Percentiles rank a stretch among this genome's conserved stretches.
Evolutionary conservation across 1,139 yeast genomes (phyloP).

Genomic region (Zygoascus meyerae): DNA sequence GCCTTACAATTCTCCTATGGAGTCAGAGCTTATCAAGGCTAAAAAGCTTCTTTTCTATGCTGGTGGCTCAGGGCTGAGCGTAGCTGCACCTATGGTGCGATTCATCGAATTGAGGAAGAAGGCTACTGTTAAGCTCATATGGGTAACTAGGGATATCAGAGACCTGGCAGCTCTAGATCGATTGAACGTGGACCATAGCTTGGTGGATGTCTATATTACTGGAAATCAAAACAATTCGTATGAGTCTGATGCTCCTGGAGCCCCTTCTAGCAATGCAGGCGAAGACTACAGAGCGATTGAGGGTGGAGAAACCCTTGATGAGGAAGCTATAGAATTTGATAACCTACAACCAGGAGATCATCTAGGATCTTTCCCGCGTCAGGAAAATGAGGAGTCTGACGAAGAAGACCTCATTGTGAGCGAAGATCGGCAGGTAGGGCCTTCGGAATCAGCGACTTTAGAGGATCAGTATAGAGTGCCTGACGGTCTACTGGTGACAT

Average conservation of each 20-base stretch:
- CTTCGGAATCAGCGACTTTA: background rate
- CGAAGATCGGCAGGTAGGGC: background rate
- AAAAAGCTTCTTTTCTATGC: slow-evolving; percentile 56
- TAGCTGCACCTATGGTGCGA: slow-evolving; percentile 51
- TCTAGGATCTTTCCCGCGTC: slow-evolving; percentile 30
- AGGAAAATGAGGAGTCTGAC: slow-evolving; percentile 20
- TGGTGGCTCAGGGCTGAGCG: slow-evolving; percentile 85
- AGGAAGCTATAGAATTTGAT: slow-evolving; percentile 27
- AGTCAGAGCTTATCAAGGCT: slow-evolving; percentile 39
- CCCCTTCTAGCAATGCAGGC: background rate
- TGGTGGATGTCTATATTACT: slow-evolving; percentile 36
- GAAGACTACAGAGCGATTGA: slow-evolving; percentile 10
- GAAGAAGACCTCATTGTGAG: slow-evolving; percentile 16
- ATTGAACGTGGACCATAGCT: slow-evolving; percentile 26
- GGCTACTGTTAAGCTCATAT: slow-evolving; percentile 33
- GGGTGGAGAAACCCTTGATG: slow-evolving; percentile 5
- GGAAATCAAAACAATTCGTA: slow-evolving; percentile 13
- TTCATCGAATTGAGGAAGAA: slow-evolving; percentile 17
- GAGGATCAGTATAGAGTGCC: background rate
- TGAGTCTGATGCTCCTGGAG: background rate
- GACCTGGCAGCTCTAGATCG: slow-evolving; percentile 42
- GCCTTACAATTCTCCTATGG: slow-evolving; percentile 29
- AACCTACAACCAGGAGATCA: slow-evolving; percentile 34
- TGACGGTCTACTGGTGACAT: slow-evolving; percentile 8
- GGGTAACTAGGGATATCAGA: slow-evolving; percentile 47